Conservation (phyloP, 2,329 filamentous ascomycete species). For the Stagonosporopsis cucurbitacearum region DNA sequence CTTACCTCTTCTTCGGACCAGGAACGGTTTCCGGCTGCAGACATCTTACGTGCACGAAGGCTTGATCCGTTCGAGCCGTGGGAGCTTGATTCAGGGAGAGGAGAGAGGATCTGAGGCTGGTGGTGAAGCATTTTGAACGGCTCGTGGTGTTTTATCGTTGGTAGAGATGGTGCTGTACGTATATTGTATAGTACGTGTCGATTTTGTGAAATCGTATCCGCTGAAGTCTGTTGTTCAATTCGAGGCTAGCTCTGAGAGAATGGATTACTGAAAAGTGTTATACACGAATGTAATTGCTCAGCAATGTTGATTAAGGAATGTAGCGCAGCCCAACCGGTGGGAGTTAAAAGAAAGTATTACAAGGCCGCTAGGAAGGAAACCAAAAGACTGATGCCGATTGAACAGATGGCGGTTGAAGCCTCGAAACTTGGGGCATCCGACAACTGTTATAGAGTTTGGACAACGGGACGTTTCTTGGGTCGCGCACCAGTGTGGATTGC, state of each 20-base stretch:
- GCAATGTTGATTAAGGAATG: conserved; percentile 58
- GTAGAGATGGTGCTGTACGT: conserved; percentile 24
- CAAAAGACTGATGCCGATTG: conserved; percentile 49
- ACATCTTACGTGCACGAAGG: conserved; percentile 71
- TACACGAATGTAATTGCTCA: conserved; percentile 49
- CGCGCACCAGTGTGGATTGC: conserved; percentile 46
- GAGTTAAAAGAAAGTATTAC: conserved; percentile 58
- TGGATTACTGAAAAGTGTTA: conserved; percentile 44
- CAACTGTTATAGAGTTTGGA: conserved; percentile 45
- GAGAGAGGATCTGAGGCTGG: conserved; percentile 48
- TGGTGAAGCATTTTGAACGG: conserved; percentile 45
- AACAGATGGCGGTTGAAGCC: conserved; percentile 49
- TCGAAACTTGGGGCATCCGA: conserved; percentile 47
- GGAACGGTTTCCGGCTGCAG: conserved; percentile 76
- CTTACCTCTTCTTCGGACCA: conserved; percentile 87
- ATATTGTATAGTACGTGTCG: conserved; percentile 46
- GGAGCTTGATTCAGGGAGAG: conserved; percentile 47
- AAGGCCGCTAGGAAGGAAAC: conserved; percentile 49
- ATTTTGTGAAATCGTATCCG: conserved; percentile 35
- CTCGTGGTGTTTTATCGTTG: conserved; percentile 5
- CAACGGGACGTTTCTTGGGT: conserved; percentile 31
- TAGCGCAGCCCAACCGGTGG: conserved; percentile 63
- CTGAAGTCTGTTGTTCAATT: conserved; percentile 56
- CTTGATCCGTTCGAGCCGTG: conserved; percentile 47
- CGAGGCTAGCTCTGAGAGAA: conserved; percentile 49